Percentiles rank a stretch among this genome's conserved stretches.
Conservation (phyloP, 768 basidiomycete species). For the Panaeolus cyanescens region DNA sequence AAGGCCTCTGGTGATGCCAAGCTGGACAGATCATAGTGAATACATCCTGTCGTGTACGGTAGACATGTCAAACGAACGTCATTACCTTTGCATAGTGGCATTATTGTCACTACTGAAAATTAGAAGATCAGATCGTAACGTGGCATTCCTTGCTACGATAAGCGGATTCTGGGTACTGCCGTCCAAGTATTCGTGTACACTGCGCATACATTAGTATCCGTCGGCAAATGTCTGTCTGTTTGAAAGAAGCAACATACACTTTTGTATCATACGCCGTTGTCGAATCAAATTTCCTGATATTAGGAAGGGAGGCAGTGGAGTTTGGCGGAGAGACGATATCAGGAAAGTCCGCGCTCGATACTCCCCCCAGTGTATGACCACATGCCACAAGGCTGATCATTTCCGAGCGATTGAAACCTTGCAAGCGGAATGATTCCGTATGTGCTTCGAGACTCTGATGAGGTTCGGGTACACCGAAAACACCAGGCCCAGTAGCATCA, state of each 20-base stretch:
- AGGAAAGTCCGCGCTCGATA: slow-evolving; percentile 47
- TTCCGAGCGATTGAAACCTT: slow-evolving; percentile 44
- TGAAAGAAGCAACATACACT: slow-evolving; percentile 30
- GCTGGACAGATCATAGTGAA: slow-evolving; percentile 16
- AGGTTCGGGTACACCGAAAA: slow-evolving; percentile 42
- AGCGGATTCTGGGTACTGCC: slow-evolving; percentile 36
- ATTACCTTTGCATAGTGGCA: slow-evolving; percentile 31
- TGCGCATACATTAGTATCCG: slow-evolving; percentile 8
- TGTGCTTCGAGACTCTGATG: slow-evolving; percentile 41
- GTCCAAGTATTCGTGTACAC: slow-evolving; percentile 36
- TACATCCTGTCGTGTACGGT: too few relatives aligned
- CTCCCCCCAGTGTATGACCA: slow-evolving; percentile 53
- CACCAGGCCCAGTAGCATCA: slow-evolving; percentile 40
- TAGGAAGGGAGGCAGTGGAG: slow-evolving; percentile 24
- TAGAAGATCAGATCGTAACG: slow-evolving; percentile 36
- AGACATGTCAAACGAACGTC: background rate
- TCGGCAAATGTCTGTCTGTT: background rate
- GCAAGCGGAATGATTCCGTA: slow-evolving; percentile 38
- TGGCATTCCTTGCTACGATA: slow-evolving; percentile 32
- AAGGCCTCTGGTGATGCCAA: slow-evolving; percentile 35
- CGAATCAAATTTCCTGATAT: slow-evolving; percentile 41
- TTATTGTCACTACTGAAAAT: slow-evolving; percentile 37
- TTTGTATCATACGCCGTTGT: slow-evolving; percentile 43
- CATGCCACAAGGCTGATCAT: slow-evolving; percentile 55
- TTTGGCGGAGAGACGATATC: slow-evolving; percentile 36